These are phyloP conservation scores for Eutrema japonicum DNA, from an alignment of 345 rosid species.

Conservation along the genomic window DNA sequence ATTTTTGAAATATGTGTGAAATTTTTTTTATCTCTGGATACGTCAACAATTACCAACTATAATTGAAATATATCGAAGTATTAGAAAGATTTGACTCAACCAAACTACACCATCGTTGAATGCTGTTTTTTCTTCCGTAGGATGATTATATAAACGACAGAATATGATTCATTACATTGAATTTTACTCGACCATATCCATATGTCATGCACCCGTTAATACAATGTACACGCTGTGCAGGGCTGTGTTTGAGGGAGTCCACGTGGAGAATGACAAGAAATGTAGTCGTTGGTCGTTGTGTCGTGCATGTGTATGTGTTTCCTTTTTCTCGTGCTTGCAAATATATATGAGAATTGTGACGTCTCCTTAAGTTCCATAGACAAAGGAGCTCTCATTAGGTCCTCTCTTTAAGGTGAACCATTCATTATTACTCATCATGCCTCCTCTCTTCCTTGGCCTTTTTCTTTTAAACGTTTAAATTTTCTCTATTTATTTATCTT, in stretches of 20 bases:
- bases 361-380: slow-evolving; percentile 53
- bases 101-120: neutral
- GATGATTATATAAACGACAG: neutral
- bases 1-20: neutral
- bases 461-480: neutral
- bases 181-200: neutral
- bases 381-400: slow-evolving; percentile 46
- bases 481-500: neutral
- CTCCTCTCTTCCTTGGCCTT: slow-evolving; percentile 16
- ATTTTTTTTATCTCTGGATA: neutral
- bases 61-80: neutral
- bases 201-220: neutral
- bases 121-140: neutral
- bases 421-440: slow-evolving; percentile 44
- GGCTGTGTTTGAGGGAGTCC: slow-evolving; percentile 17
- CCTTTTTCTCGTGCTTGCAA: slow-evolving; percentile 58
- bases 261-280: slow-evolving; percentile 39
- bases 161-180: slow-evolving; percentile 19
- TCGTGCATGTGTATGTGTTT: slow-evolving; percentile 37
- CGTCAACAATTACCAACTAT: neutral
- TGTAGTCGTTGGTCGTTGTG: slow-evolving; percentile 43
- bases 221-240: slow-evolving; percentile 17
- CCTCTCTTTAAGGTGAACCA: slow-evolving; percentile 39
- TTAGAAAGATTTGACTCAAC: neutral
- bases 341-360: slow-evolving; percentile 42